Percentiles rank a stretch among this genome's conserved stretches.
Evolutionary conservation across 2,329 filamentous ascomycete genomes (phyloP).

Genomic region (Fusarium guadeloupense): DNA sequence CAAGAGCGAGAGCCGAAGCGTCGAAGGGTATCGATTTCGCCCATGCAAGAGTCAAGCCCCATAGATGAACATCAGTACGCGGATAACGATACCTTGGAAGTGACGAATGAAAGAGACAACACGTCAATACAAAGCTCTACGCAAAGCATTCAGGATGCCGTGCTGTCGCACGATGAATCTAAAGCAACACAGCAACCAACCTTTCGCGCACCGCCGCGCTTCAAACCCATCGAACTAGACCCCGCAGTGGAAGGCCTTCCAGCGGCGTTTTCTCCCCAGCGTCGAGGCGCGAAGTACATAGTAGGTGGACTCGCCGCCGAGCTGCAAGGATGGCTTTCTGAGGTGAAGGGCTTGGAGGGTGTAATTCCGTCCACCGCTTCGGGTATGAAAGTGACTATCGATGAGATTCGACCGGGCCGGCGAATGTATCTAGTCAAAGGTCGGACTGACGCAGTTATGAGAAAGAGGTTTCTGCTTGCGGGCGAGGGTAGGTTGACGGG

Average conservation of each 20-base stretch:
- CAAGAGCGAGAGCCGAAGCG: constrained; percentile 41
- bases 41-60: constrained; percentile 26
- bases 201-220: constrained; percentile 52
- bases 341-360: constrained; percentile 50
- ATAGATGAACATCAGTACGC: neutral
- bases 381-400: constrained; percentile 42
- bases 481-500: constrained; percentile 52
- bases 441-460: neutral
- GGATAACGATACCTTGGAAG: neutral
- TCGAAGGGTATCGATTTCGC: constrained; percentile 44
- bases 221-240: constrained; percentile 47
- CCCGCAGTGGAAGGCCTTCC: constrained; percentile 36
- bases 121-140: constrained; percentile 17
- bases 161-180: constrained; percentile 26
- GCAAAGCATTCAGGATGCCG: constrained; percentile 21
- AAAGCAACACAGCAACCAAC: constrained; percentile 47
- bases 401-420: constrained; percentile 45
- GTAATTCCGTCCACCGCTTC: constrained; percentile 17
- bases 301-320: constrained; percentile 51
- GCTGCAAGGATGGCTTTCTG: constrained; percentile 54
- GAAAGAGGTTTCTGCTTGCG: constrained; percentile 47
- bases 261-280: constrained; percentile 50
- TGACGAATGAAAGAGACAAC: neutral
- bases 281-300: constrained; percentile 49
- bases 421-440: constrained; percentile 50